phyloP scores from a whole-genome alignment of 805 yeast species.

The Barnettozyma pratensis region DNA sequence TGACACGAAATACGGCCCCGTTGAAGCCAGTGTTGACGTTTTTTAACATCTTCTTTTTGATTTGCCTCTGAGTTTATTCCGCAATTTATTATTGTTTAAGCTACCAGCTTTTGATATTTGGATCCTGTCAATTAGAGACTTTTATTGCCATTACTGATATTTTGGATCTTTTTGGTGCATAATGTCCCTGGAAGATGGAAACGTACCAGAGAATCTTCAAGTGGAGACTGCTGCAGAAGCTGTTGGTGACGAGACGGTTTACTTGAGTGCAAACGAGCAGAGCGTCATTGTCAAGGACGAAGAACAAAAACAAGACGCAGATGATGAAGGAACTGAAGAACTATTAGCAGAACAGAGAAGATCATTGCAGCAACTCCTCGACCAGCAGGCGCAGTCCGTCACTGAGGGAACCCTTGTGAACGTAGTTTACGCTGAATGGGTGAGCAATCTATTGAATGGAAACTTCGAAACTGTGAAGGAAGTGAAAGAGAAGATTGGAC shows the following conservation, averaged over 20 bases:
- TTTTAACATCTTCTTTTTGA: too few species aligned
- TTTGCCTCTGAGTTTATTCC: too few species aligned
- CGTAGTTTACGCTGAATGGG: constrained; percentile 17
- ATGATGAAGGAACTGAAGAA: background rate
- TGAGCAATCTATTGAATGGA: constrained; percentile 6
- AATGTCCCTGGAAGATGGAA: background rate
- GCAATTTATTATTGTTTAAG: too few species aligned
- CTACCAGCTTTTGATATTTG: too few species aligned
- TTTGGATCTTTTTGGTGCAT: too few species aligned
- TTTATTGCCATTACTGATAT: too few species aligned
- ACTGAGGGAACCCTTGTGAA: constrained; percentile 14
- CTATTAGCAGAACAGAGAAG: constrained; percentile 15
- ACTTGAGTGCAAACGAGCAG: constrained; percentile 2
- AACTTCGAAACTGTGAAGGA: constrained; percentile 8
- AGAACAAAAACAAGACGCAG: background rate
- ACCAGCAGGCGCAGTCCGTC: constrained; percentile 1
- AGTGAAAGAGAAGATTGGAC: constrained; percentile 18
- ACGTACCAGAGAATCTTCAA: background rate
- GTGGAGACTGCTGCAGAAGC: background rate
- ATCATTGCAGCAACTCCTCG: constrained; percentile 6
- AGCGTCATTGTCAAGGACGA: background rate
- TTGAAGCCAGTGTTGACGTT: too few species aligned
- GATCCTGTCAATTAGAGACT: too few species aligned
- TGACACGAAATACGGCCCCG: too few species aligned
- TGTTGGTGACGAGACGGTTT: background rate